Conservation (phyloP, 2,329 filamentous ascomycete species). For the Chaetomiaceae sp. region DNA sequence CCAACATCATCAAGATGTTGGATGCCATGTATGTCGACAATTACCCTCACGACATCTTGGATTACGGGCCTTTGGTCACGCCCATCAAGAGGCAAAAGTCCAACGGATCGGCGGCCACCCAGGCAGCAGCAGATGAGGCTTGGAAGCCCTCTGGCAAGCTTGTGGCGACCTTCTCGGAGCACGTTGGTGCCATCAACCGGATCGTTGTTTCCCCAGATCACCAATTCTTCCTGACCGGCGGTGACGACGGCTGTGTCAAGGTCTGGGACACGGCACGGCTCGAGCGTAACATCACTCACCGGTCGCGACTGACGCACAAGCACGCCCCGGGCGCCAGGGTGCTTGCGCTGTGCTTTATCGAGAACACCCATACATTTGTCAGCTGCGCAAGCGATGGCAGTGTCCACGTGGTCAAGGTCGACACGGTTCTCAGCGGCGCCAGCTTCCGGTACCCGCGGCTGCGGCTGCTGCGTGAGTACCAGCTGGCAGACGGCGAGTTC, state of each 20-base stretch:
- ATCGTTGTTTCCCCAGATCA: slow-evolving; percentile 84
- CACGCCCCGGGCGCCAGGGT: slow-evolving; percentile 69
- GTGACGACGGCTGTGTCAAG: slow-evolving; percentile 84
- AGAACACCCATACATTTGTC: slow-evolving; percentile 89
- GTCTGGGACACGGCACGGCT: slow-evolving; percentile 89
- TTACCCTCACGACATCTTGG: slow-evolving; percentile 59
- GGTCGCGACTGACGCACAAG: slow-evolving; percentile 79
- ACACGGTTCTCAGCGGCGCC: slow-evolving; percentile 41
- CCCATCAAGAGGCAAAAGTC: slow-evolving; percentile 56
- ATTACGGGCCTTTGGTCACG: slow-evolving; percentile 77
- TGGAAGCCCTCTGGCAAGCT: slow-evolving; percentile 84
- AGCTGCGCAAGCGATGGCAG: slow-evolving; percentile 87
- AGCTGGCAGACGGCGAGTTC: slow-evolving; percentile 67
- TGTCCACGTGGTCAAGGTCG: slow-evolving; percentile 83
- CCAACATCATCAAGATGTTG: slow-evolving; percentile 64
- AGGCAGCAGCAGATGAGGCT: slow-evolving; percentile 46
- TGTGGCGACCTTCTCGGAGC: slow-evolving; percentile 85
- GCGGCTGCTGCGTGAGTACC: slow-evolving; percentile 71
- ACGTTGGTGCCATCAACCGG: slow-evolving; percentile 75
- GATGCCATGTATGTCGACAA: slow-evolving; percentile 79
- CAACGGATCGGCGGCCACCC: slow-evolving; percentile 46
- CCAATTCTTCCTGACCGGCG: slow-evolving; percentile 88
- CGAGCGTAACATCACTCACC: slow-evolving; percentile 84
- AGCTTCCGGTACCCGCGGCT: slow-evolving; percentile 74
- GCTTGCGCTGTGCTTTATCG: slow-evolving; percentile 81